phyloP scores from a whole-genome alignment of 2,329 filamentous ascomycete species.

The Trichoderma breve region DNA sequence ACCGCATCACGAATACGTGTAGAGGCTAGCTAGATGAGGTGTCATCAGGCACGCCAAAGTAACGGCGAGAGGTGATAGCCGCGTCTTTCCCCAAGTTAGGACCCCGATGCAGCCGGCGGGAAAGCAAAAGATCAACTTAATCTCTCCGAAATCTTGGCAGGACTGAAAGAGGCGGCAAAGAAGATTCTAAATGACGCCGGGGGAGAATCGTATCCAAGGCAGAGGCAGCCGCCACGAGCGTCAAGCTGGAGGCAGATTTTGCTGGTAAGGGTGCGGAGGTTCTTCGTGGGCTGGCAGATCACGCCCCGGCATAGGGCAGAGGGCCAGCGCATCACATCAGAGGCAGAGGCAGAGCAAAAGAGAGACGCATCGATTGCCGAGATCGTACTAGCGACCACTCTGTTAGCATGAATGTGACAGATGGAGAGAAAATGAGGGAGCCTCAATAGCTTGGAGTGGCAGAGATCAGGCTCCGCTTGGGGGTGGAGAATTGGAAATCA shows the following conservation, averaged over 20 bases:
- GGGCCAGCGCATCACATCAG: background rate
- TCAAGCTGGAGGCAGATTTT: background rate
- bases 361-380: slow-evolving; percentile 9
- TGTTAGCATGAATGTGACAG: background rate
- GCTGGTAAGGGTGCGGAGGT: background rate
- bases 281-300: background rate
- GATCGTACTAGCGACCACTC: slow-evolving; percentile 13
- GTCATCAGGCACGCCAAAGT: background rate
- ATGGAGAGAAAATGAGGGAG: background rate
- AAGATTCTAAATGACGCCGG: background rate
- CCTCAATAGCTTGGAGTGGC: slow-evolving; percentile 9
- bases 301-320: background rate
- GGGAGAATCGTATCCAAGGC: background rate
- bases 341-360: background rate
- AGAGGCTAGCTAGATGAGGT: background rate
- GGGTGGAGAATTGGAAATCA: slow-evolving; percentile 2
- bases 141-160: background rate
- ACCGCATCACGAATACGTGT: background rate
- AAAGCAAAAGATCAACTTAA: background rate
- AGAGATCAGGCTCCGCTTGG: slow-evolving; percentile 9
- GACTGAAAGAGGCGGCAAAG: background rate
- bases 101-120: background rate
- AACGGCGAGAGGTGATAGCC: background rate
- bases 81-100: background rate
- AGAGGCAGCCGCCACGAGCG: slow-evolving; percentile 2